Conservation (phyloP, 495 filamentous ascomycete species). For the Penicillium nucicola region DNA sequence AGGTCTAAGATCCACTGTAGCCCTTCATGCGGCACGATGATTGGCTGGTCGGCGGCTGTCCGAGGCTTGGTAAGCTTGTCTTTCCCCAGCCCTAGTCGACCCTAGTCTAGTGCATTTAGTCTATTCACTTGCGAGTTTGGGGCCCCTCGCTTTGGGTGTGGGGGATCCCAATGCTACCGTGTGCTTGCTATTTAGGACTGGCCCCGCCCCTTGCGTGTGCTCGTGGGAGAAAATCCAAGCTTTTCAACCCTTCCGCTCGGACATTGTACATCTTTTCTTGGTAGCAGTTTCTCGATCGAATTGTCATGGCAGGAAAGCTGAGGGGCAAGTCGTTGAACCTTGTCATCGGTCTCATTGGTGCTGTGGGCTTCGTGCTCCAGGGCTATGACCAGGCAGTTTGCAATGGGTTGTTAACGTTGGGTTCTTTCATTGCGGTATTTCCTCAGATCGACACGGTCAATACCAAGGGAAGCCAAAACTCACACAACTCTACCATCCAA, state of each 20-base stretch:
- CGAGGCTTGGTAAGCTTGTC: slow-evolving; percentile 4
- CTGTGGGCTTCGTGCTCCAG: slow-evolving; percentile 37
- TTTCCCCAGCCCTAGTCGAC: background rate
- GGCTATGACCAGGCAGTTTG: slow-evolving; percentile 48
- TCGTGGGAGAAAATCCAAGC: background rate
- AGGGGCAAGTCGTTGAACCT: slow-evolving; percentile 14
- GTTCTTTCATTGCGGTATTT: slow-evolving; percentile 39
- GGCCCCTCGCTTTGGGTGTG: background rate
- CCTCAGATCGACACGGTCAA: slow-evolving; percentile 48
- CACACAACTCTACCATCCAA: slow-evolving; percentile 31
- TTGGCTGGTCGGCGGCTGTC: background rate
- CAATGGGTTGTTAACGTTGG: slow-evolving; percentile 28
- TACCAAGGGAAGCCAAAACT: slow-evolving; percentile 30
- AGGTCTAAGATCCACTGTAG: background rate
- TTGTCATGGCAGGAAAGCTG: slow-evolving; percentile 3
- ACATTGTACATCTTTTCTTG: background rate
- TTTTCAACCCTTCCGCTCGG: background rate
- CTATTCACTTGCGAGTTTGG: background rate
- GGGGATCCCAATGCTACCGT: background rate
- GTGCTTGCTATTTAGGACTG: background rate
- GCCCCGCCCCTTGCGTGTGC: no score
- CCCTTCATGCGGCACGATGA: background rate
- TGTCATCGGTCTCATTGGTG: slow-evolving; percentile 14
- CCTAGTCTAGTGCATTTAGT: no score
- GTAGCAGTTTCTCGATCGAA: no score